phyloP scores from a whole-genome alignment of 495 filamentous ascomycete species.

The Talaromyces trachyspermus region DNA sequence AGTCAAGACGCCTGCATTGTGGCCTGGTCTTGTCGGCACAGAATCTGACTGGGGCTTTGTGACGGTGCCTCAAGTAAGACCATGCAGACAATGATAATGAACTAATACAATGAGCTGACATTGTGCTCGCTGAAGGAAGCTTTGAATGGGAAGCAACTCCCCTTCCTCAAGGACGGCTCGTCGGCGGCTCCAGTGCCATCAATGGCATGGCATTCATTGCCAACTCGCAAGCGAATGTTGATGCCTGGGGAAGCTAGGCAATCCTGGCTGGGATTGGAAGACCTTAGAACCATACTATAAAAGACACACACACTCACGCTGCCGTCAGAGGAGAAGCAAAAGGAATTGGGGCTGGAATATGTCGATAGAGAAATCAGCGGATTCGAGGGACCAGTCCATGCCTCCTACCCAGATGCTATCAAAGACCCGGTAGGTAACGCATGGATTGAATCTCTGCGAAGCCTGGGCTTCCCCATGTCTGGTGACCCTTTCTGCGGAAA shows the following conservation, averaged over 20 bases:
- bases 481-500: conserved; percentile 31
- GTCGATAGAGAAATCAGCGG: conserved; percentile 9
- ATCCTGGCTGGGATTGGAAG: conserved; percentile 41
- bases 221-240: conserved; percentile 27
- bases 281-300: conserved; percentile 33
- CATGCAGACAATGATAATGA: no score
- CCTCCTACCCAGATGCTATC: conserved; percentile 15
- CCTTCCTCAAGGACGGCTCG: conserved; percentile 15
- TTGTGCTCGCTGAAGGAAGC: conserved; percentile 6
- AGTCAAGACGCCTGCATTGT: conserved; percentile 36
- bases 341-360: conserved; percentile 12
- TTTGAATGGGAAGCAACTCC: conserved; percentile 10
- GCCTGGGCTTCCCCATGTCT: conserved; percentile 22
- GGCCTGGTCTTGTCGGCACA: conserved; percentile 32
- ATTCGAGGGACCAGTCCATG: conserved; percentile 13
- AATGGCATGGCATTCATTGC: conserved; percentile 41
- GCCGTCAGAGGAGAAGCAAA: conserved; percentile 3
- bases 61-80: conserved; percentile 37
- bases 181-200: conserved; percentile 45
- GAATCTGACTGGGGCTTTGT: conserved; percentile 46
- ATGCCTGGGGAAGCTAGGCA: conserved; percentile 42
- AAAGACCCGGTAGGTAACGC: conserved; percentile 15
- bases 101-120: no score
- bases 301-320: conserved; percentile 12
- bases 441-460: conserved; percentile 17